phyloP scores from a whole-genome alignment of 179 eudicot genomes.

The Sideroxylon spinosum region DNA sequence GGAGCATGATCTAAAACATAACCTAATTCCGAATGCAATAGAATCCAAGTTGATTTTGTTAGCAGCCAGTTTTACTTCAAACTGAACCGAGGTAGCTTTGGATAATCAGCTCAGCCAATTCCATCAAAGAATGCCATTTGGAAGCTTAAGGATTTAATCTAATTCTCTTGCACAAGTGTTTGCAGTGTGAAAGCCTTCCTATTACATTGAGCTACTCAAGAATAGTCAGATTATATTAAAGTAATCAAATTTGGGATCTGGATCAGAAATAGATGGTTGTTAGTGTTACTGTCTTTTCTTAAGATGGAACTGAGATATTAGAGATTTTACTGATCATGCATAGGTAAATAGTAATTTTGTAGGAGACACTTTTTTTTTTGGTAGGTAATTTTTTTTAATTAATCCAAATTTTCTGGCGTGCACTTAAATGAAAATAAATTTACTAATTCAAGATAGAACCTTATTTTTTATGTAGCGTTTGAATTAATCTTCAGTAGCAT shows the following conservation, averaged over 20 bases:
- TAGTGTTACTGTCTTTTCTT: background rate
- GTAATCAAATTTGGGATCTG: background rate
- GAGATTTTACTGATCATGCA: background rate
- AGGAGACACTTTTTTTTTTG: no score
- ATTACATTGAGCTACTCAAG: no score
- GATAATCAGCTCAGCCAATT: background rate
- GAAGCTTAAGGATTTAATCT: background rate
- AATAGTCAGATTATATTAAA: no score
- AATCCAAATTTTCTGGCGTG: no score
- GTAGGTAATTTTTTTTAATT: no score
- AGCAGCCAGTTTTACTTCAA: background rate
- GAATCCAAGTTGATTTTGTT: background rate
- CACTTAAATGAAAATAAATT: no score
- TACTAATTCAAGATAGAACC: no score
- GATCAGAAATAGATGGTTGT: background rate
- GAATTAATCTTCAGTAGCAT: no score
- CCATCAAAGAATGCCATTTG: background rate
- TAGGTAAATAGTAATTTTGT: no score
- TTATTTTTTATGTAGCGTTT: no score
- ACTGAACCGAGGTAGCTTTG: background rate
- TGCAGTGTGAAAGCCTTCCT: no score
- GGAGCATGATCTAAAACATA: background rate
- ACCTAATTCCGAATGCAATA: background rate
- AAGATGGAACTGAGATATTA: background rate
- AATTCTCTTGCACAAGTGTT: background rate